These are phyloP conservation scores for Bremia lactucae DNA, from an alignment of 352 stramenopile genomes.

Conservation along the genomic window DNA sequence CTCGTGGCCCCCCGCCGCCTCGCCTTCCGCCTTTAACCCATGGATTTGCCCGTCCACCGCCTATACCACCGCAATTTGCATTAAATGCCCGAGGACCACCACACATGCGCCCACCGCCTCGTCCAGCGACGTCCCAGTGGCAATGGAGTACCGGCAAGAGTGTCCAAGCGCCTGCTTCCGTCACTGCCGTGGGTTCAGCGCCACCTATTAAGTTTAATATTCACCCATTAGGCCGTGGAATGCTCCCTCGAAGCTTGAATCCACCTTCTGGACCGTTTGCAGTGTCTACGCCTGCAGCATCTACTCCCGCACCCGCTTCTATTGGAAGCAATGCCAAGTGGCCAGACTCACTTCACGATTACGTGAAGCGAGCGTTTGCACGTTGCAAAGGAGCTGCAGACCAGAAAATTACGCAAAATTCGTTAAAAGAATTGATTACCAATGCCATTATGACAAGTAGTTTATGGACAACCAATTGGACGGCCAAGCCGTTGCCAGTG, in stretches of 20 bases:
- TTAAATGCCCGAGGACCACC: conserved; percentile 17
- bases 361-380: conserved; percentile 79
- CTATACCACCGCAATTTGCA: conserved; percentile 8
- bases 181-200: conserved; percentile 5
- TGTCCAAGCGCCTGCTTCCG: background rate
- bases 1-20: conserved; percentile 15
- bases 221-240: conserved; percentile 7
- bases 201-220: conserved; percentile 45
- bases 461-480: conserved; percentile 82
- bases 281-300: conserved; percentile 5
- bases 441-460: conserved; percentile 76
- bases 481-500: conserved; percentile 54
- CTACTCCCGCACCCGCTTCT: conserved; percentile 5
- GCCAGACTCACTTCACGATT: conserved; percentile 74
- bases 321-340: conserved; percentile 52
- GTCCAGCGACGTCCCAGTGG: conserved; percentile 34
- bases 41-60: conserved; percentile 11
- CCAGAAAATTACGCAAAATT: conserved; percentile 66
- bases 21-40: conserved; percentile 6
- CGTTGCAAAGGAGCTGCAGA: conserved; percentile 65
- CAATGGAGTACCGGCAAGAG: conserved; percentile 51
- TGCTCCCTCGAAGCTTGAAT: conserved; percentile 9
- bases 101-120: conserved; percentile 33
- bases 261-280: conserved; percentile 10
- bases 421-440: conserved; percentile 75